A percentile compares a stretch with the other conserved stretches of the same genome.
Conservation (phyloP, 2,329 filamentous ascomycete genomes). For the Boeremia exigua region DNA sequence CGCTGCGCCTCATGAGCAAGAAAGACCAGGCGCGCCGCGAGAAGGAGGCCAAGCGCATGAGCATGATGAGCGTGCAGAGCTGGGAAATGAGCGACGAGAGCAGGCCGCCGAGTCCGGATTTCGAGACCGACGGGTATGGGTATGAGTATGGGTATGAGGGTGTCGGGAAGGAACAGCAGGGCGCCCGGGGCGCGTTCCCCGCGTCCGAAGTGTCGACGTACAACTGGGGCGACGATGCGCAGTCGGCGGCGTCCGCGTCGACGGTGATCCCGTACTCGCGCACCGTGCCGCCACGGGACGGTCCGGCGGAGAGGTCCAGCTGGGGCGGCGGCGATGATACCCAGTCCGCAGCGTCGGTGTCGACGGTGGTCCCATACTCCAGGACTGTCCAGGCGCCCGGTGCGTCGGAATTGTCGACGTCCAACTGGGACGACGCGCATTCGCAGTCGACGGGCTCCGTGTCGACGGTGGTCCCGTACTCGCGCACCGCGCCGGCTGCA, state of each 20-base stretch:
- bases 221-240: no score
- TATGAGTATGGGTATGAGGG: no score
- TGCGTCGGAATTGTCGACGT: no score
- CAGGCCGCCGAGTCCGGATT: slow-evolving; percentile 27
- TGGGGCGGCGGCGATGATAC: slow-evolving; percentile 4
- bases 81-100: slow-evolving; percentile 40
- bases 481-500: background rate
- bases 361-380: slow-evolving; percentile 10
- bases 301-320: slow-evolving; percentile 11
- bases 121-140: slow-evolving; percentile 39
- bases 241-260: no score
- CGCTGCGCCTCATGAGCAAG: slow-evolving; percentile 41
- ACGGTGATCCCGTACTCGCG: no score
- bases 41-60: slow-evolving; percentile 39
- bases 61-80: slow-evolving; percentile 33
- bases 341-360: slow-evolving; percentile 9
- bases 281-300: no score
- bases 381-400: no score
- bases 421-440: background rate
- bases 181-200: no score
- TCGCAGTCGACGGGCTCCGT: slow-evolving; percentile 10
- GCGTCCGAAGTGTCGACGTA: no score
- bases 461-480: slow-evolving; percentile 11
- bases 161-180: no score
- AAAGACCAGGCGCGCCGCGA: slow-evolving; percentile 47